Percentiles rank a stretch among this genome's conserved stretches.
phyloP scores from a whole-genome alignment of 176 grass and related monocot species.

The Phragmites australis region DNA sequence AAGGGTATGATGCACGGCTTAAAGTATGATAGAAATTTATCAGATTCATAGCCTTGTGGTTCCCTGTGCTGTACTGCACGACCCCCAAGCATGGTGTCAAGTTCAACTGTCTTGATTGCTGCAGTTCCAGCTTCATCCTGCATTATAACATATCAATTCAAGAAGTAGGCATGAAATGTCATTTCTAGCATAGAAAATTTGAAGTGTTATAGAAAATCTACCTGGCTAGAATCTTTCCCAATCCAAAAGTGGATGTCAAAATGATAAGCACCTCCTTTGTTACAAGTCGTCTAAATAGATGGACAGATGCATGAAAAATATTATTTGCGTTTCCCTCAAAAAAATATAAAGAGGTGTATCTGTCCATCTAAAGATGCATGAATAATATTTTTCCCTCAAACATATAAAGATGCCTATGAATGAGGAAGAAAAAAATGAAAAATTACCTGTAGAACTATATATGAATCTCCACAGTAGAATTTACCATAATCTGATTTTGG shows the following conservation, averaged over 20 bases:
- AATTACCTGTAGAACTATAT: constrained; percentile 88
- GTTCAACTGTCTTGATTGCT: constrained; percentile 92
- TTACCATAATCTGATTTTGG: constrained; percentile 86
- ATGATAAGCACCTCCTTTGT: constrained; percentile 62
- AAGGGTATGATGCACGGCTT: constrained; percentile 98
- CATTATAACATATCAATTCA: constrained; percentile 29
- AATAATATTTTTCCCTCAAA: not conserved
- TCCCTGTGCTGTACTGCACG: constrained; percentile 97
- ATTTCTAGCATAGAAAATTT: constrained; percentile 13
- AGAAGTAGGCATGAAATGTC: constrained; percentile 4
- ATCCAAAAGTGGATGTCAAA: constrained; percentile 93
- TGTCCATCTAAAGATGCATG: too few species aligned
- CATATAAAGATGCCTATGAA: not conserved
- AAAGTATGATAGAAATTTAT: constrained; percentile 96
- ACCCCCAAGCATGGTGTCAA: constrained; percentile 89
- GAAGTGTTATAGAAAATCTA: constrained; percentile 21
- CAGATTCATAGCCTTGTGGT: constrained; percentile 86
- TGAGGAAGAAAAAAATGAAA: not conserved
- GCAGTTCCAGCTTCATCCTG: constrained; percentile 98
- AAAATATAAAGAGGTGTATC: too few species aligned
- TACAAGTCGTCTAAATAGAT: constrained; percentile 62
- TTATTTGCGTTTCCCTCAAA: too few species aligned
- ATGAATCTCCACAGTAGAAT: constrained; percentile 97
- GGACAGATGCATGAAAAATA: constrained; percentile 17
- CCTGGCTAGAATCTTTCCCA: constrained; percentile 91